A percentile compares a stretch with the other conserved stretches of the same genome.
Conservation (phyloP, 1,139 yeast genomes). For the Yamadazyma triangularis region DNA sequence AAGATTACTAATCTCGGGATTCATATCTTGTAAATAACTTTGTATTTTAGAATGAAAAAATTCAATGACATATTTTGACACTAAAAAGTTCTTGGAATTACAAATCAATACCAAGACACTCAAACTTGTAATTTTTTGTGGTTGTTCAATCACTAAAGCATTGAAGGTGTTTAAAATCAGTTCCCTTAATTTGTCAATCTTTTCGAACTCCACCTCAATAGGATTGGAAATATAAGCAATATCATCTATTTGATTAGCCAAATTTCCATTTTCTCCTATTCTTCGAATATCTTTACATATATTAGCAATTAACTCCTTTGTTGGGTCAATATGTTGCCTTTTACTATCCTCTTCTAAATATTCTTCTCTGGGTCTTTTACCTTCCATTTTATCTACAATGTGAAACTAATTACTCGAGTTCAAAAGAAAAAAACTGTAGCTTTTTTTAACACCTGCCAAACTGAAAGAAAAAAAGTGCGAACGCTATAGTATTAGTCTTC, state of each 20-base stretch:
- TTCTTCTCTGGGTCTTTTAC: constrained; percentile 12
- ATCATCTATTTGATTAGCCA: constrained; percentile 53
- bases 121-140: constrained; percentile 75
- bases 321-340: constrained; percentile 39
- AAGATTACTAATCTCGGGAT: constrained; percentile 56
- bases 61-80: constrained; percentile 70
- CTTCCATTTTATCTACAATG: too few species aligned
- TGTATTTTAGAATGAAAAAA: constrained; percentile 63
- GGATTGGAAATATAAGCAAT: constrained; percentile 64
- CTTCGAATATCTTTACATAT: constrained; percentile 56
- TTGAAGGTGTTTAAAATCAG: constrained; percentile 60
- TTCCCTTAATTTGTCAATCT: constrained; percentile 56
- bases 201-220: constrained; percentile 64
- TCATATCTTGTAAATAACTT: constrained; percentile 38
- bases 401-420: too few species aligned
- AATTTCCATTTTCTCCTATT: constrained; percentile 59
- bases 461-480: too few species aligned
- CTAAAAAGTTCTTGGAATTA: constrained; percentile 59
- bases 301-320: constrained; percentile 36
- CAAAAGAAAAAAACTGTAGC: too few species aligned
- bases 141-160: constrained; percentile 80
- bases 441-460: too few species aligned
- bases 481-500: too few species aligned
- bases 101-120: constrained; percentile 68
- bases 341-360: constrained; percentile 15